A percentile compares a stretch with the other conserved stretches of the same genome.
Conservation (phyloP, 768 basidiomycete genomes). For the Macrocybe gigantea region DNA sequence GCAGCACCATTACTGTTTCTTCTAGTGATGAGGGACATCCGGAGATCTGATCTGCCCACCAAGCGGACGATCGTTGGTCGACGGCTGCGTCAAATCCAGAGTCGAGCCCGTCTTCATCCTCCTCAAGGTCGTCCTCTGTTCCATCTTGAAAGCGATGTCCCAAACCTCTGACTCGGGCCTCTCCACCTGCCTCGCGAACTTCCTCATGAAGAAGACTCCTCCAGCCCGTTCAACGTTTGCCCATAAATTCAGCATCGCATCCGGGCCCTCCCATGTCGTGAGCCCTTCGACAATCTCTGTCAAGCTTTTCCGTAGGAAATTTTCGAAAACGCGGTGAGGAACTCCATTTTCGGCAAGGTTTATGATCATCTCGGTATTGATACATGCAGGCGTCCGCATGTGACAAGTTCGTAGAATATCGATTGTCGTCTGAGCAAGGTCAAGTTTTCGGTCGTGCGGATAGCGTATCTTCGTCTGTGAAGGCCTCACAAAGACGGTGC, state of each 20-base stretch:
- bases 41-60: slow-evolving; percentile 65
- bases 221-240: slow-evolving; percentile 27
- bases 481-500: slow-evolving; percentile 25
- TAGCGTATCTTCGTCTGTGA: slow-evolving; percentile 46
- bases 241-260: slow-evolving; percentile 39
- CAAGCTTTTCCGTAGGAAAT: slow-evolving; percentile 30
- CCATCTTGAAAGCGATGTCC: slow-evolving; percentile 33
- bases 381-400: slow-evolving; percentile 34
- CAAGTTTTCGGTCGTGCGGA: slow-evolving; percentile 17
- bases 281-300: slow-evolving; percentile 29
- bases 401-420: slow-evolving; percentile 50
- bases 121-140: slow-evolving; percentile 30
- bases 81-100: slow-evolving; percentile 17
- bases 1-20: slow-evolving; percentile 52
- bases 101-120: slow-evolving; percentile 30
- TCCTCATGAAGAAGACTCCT: slow-evolving; percentile 26
- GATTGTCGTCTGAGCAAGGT: slow-evolving; percentile 40
- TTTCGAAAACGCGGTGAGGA: slow-evolving; percentile 29
- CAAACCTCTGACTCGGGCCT: slow-evolving; percentile 40
- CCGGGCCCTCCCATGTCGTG: slow-evolving; percentile 37
- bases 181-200: slow-evolving; percentile 26
- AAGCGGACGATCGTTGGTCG: slow-evolving; percentile 46
- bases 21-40: slow-evolving; percentile 58
- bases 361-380: slow-evolving; percentile 55
- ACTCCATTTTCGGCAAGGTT: slow-evolving; percentile 66